These are phyloP conservation scores for Pythium volutum DNA, from an alignment of 352 stramenopile genomes.

Conservation along the genomic window DNA sequence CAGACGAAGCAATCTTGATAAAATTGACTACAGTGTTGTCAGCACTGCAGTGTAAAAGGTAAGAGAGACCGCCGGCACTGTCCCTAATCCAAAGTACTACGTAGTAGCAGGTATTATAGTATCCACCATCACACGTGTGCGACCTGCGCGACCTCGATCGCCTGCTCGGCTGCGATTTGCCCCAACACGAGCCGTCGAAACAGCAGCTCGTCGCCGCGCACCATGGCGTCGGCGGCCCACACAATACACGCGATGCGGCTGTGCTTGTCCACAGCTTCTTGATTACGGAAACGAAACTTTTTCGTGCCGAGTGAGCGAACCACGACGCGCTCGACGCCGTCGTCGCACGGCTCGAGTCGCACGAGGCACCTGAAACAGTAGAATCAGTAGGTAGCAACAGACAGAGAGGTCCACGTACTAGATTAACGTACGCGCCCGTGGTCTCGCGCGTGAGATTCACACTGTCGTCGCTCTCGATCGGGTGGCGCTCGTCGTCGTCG, in stretches of 20 bases:
- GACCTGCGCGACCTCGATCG: background rate
- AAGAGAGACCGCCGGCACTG: too few relatives aligned
- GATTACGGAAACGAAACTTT: slow-evolving; percentile 13
- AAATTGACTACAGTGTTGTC: too few relatives aligned
- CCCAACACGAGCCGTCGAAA: slow-evolving; percentile 8
- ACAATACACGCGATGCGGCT: background rate
- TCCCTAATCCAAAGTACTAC: too few relatives aligned
- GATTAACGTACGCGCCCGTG: slow-evolving; percentile 9
- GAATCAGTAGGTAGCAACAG: background rate
- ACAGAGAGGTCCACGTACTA: too few relatives aligned
- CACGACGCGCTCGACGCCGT: slow-evolving; percentile 33
- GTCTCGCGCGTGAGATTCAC: slow-evolving; percentile 23
- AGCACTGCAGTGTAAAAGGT: too few relatives aligned
- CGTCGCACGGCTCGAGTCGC: slow-evolving; percentile 29
- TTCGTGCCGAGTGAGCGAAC: slow-evolving; percentile 36
- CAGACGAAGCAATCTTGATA: too few relatives aligned
- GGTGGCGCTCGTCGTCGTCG: slow-evolving; percentile 30
- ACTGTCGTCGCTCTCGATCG: background rate
- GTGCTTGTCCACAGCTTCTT: background rate
- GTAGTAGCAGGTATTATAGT: too few relatives aligned
- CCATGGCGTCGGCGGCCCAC: background rate
- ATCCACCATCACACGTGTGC: too few relatives aligned
- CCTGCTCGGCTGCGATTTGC: slow-evolving; percentile 6
- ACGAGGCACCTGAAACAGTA: slow-evolving; percentile 28
- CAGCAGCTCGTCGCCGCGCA: slow-evolving; percentile 2